phyloP scores from a whole-genome alignment of 352 stramenopile genomes.

The Peronosclerospora sorghi region DNA sequence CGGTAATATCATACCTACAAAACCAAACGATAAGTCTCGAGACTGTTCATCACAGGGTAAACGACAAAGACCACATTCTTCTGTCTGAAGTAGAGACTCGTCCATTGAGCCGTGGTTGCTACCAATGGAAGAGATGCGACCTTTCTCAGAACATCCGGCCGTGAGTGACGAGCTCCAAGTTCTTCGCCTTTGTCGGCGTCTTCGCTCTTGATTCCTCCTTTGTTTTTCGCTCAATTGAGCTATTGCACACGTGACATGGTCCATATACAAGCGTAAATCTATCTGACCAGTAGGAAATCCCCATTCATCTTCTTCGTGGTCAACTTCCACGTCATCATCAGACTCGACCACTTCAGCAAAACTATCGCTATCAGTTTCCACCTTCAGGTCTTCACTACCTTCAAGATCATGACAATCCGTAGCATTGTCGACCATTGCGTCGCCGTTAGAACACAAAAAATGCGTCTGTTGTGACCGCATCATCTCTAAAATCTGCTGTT shows the following conservation, averaged over 20 bases:
- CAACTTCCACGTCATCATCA: slow-evolving; percentile 30
- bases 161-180: slow-evolving; percentile 20
- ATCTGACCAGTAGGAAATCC: slow-evolving; percentile 68
- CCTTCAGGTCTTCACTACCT: slow-evolving; percentile 1
- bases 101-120: slow-evolving; percentile 13
- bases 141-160: slow-evolving; percentile 6
- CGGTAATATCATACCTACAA: slow-evolving; percentile 59
- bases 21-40: slow-evolving; percentile 41
- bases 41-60: slow-evolving; percentile 35
- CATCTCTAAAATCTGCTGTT: slow-evolving; percentile 58
- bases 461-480: slow-evolving; percentile 69
- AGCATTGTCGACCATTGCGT: slow-evolving; percentile 10
- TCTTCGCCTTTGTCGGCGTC: slow-evolving; percentile 22
- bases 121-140: slow-evolving; percentile 12
- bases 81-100: slow-evolving; percentile 16
- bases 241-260: slow-evolving; percentile 56
- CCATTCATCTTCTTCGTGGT: slow-evolving; percentile 67
- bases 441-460: slow-evolving; percentile 44
- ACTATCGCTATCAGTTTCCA: slow-evolving; percentile 12
- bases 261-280: slow-evolving; percentile 51
- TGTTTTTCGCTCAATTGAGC: slow-evolving; percentile 41
- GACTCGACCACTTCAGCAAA: slow-evolving; percentile 22
- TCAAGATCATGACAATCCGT: slow-evolving; percentile 2
- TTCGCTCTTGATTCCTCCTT: slow-evolving; percentile 20
- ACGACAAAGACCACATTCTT: slow-evolving; percentile 59